phyloP scores from a whole-genome alignment of 2,329 filamentous ascomycete species.

The Stagonosporopsis chrysanthemi region DNA sequence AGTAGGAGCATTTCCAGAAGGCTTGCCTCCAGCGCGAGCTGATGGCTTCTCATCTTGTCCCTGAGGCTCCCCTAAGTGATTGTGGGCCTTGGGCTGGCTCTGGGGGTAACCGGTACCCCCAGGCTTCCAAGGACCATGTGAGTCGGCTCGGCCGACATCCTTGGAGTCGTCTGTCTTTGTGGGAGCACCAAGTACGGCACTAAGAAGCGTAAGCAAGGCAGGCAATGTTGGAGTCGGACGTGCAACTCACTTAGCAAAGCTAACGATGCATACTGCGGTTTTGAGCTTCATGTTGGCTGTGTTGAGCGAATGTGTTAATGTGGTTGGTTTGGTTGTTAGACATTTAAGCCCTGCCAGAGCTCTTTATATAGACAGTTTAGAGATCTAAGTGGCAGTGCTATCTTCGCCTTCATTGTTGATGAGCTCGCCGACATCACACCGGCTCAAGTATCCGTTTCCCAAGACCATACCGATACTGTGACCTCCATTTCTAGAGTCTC shows the following conservation, averaged over 20 bases:
- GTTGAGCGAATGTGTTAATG: constrained; percentile 4
- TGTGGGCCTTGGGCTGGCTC: background rate
- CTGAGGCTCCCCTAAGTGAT: background rate
- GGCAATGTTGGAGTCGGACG: no score
- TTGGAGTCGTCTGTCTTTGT: constrained; percentile 1
- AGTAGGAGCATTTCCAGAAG: background rate
- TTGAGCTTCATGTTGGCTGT: constrained; percentile 38
- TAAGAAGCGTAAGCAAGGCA: background rate
- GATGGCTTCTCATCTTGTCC: background rate
- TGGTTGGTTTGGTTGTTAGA: constrained; percentile 5
- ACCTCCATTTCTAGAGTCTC: background rate
- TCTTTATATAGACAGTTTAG: background rate
- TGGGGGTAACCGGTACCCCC: background rate
- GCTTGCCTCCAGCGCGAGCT: background rate
- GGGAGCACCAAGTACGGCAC: constrained; percentile 1
- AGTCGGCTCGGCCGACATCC: background rate
- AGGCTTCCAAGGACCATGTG: constrained; percentile 2
- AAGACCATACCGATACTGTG: background rate
- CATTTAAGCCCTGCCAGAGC: background rate
- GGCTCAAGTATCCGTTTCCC: background rate
- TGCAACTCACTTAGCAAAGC: constrained; percentile 29
- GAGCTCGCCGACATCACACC: background rate
- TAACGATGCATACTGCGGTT: constrained; percentile 28
- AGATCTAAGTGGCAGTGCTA: no score
- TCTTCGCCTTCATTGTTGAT: background rate